These are phyloP conservation scores for Pleurotus tuoliensis DNA, from an alignment of 768 basidiomycete species.

Conservation along the genomic window DNA sequence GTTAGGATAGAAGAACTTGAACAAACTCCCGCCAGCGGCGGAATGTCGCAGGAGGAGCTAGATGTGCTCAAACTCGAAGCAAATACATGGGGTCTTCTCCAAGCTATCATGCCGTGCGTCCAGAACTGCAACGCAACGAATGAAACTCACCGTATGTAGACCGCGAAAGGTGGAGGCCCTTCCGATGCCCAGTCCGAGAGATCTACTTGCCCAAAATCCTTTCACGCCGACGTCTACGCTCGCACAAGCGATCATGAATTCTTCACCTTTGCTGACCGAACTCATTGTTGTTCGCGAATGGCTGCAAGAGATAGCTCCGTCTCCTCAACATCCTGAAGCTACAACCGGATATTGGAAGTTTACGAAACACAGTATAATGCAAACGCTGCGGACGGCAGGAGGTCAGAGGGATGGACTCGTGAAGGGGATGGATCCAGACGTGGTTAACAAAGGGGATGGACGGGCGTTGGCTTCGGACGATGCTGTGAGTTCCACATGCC, in stretches of 20 bases:
- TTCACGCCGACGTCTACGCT: constrained; percentile 78
- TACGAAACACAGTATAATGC: constrained; percentile 72
- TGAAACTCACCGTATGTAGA: not conserved
- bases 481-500: constrained; percentile 44
- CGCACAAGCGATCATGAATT: constrained; percentile 67
- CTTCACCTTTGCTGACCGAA: constrained; percentile 66
- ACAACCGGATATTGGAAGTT: constrained; percentile 83
- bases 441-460: constrained; percentile 54
- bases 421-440: constrained; percentile 79
- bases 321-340: constrained; percentile 61
- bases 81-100: constrained; percentile 79
- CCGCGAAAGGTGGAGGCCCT: constrained; percentile 66
- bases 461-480: constrained; percentile 70
- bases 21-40: constrained; percentile 29
- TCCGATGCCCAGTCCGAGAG: constrained; percentile 42
- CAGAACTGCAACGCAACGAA: not conserved
- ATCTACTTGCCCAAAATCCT: constrained; percentile 65
- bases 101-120: constrained; percentile 72
- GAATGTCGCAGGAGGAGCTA: constrained; percentile 45
- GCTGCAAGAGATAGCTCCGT: constrained; percentile 73
- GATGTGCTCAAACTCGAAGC: constrained; percentile 68
- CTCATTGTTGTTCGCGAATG: constrained; percentile 85
- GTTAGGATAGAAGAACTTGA: constrained; percentile 50
- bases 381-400: constrained; percentile 50
- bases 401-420: constrained; percentile 48